Conservation (phyloP, 805 yeast species). For the Wickerhamomyces chambardii region DNA sequence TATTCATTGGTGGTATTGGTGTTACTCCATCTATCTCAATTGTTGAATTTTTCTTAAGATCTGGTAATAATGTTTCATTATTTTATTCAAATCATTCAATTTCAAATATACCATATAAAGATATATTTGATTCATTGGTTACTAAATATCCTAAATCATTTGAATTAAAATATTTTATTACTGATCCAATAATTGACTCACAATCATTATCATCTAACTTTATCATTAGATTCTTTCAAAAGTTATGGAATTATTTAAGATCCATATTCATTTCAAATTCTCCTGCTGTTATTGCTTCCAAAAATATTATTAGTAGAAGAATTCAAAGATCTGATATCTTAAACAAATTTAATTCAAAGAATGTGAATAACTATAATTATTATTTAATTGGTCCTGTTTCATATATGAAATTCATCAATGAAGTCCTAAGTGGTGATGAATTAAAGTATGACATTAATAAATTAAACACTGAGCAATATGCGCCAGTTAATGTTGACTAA, state of each 20-base stretch:
- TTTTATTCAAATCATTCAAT: not conserved
- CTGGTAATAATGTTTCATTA: conserved; percentile 8
- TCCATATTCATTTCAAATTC: no score
- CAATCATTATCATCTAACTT: conserved; percentile 1
- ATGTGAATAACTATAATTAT: conserved; percentile 5
- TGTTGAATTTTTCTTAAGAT: conserved; percentile 22
- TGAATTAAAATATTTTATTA: no score
- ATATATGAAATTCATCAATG: conserved; percentile 8
- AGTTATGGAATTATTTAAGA: no score
- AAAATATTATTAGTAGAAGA: conserved; percentile 2
- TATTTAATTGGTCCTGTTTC: conserved; percentile 15
- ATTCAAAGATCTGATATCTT: not conserved
- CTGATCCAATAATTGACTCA: not conserved
- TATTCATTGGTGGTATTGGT: conserved; percentile 60
- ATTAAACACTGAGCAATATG: no score
- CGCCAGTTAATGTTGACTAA: conserved; percentile 7
- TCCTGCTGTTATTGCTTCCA: no score
- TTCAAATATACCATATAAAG: not conserved
- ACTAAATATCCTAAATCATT: no score
- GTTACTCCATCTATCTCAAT: conserved; percentile 56
- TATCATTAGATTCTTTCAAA: no score
- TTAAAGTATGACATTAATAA: conserved; percentile 1
- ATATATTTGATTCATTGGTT: not conserved
- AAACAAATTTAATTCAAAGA: conserved; percentile 1
- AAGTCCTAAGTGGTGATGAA: conserved; percentile 2